Conservation (phyloP, 1,284 basidiomycete species). For the Boletus smithii region DNA sequence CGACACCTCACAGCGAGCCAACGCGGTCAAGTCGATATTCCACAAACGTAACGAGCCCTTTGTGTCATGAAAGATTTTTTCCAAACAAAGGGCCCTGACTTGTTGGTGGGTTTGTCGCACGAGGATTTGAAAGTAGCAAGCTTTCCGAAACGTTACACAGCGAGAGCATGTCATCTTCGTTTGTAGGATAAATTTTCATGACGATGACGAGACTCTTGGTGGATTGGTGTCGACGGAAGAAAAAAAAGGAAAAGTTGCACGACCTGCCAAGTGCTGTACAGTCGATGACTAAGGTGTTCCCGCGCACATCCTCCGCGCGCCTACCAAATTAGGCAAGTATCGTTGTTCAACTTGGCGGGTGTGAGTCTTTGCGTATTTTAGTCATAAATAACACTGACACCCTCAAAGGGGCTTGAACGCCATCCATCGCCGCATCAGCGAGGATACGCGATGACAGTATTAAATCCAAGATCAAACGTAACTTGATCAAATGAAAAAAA, state of each 20-base stretch:
- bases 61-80: constrained; percentile 32
- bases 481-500: background rate
- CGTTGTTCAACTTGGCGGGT: constrained; percentile 16
- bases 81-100: constrained; percentile 48
- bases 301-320: constrained; percentile 8
- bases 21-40: constrained; percentile 40
- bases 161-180: too few relatives aligned
- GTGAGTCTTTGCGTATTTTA: background rate
- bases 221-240: too few relatives aligned
- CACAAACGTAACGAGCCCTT: constrained; percentile 58
- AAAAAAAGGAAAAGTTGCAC: background rate
- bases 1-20: constrained; percentile 42
- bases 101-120: constrained; percentile 43
- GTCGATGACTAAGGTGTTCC: constrained; percentile 22
- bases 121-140: background rate
- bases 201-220: too few relatives aligned
- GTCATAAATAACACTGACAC: too few relatives aligned
- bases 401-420: too few relatives aligned
- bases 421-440: too few relatives aligned
- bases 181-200: too few relatives aligned
- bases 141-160: background rate
- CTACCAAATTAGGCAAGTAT: constrained; percentile 18
- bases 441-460: background rate
- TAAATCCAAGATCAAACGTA: constrained; percentile 6
- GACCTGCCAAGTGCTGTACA: constrained; percentile 13